Percentiles rank a stretch among this genome's conserved stretches.
Conservation (phyloP, 2,329 filamentous ascomycete species). For the Calycina herbarum region DNA sequence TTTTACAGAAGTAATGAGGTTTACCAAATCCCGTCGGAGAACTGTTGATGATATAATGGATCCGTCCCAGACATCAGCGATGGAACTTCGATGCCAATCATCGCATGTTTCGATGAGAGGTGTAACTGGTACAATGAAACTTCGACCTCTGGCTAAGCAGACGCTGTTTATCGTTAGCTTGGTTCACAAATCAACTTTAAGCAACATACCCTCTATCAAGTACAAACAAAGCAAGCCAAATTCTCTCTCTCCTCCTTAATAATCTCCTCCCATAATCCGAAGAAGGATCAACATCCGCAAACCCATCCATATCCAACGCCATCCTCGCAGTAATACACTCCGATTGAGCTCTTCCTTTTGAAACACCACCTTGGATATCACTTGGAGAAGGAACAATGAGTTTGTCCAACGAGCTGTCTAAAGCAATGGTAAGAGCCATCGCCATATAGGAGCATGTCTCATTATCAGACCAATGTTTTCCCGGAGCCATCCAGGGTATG, state of each 20-base stretch:
- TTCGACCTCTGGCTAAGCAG: constrained; percentile 67
- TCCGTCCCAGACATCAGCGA: constrained; percentile 67
- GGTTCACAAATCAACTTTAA: background rate
- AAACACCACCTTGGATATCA: constrained; percentile 46
- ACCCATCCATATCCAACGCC: constrained; percentile 68
- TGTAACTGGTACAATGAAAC: constrained; percentile 67
- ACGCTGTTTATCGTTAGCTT: constrained; percentile 46
- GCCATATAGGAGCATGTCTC: constrained; percentile 72
- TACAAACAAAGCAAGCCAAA: constrained; percentile 72
- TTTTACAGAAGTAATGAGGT: constrained; percentile 57
- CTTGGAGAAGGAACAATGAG: constrained; percentile 57
- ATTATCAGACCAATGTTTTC: constrained; percentile 67
- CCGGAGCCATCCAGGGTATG: constrained; percentile 72
- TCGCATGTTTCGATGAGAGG: constrained; percentile 67
- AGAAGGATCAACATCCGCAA: constrained; percentile 59
- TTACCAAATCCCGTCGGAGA: constrained; percentile 64
- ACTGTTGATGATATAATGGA: constrained; percentile 73
- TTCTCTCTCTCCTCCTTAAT: constrained; percentile 64
- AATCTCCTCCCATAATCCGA: constrained; percentile 62
- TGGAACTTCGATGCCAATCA: constrained; percentile 63
- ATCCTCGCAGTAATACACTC: constrained; percentile 68
- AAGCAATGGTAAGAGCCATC: constrained; percentile 66
- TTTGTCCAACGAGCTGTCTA: constrained; percentile 71
- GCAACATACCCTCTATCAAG: constrained; percentile 62
- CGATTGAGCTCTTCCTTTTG: constrained; percentile 56